Percentiles rank a stretch among this genome's conserved stretches.
These are phyloP conservation scores for Dactylellina cionopaga DNA, from an alignment of 2,329 filamentous ascomycete species.

Conservation along the genomic window DNA sequence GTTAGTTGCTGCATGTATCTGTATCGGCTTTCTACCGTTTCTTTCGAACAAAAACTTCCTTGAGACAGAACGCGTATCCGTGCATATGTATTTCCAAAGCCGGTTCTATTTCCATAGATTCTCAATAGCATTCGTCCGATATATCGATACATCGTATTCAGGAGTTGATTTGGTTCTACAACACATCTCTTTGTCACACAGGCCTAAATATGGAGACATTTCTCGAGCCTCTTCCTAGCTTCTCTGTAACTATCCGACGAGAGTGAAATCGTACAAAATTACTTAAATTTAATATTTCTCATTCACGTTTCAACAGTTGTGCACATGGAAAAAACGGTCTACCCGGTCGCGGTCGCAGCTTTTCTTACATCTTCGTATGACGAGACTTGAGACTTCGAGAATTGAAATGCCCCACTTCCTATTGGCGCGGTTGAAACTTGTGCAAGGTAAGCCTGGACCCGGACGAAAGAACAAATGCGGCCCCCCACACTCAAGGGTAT, in stretches of 20 bases:
- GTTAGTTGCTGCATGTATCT: no score
- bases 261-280: no score
- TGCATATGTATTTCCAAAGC: no score
- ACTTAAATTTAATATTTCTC: not conserved
- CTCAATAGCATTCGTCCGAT: conserved; percentile 13
- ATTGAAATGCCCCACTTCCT: not conserved
- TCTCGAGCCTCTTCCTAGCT: no score
- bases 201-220: conserved; percentile 15
- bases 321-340: conserved; percentile 27
- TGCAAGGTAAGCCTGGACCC: conserved; percentile 2
- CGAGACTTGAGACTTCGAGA: not conserved
- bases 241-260: not conserved
- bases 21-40: no score
- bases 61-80: no score
- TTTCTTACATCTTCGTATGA: not conserved
- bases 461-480: conserved; percentile 26
- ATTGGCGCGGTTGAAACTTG: conserved; percentile 40
- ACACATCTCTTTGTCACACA: conserved; percentile 5
- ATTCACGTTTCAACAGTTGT: conserved; percentile 15
- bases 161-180: not conserved
- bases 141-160: not conserved
- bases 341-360: not conserved
- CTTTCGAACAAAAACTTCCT: no score
- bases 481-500: conserved; percentile 27
- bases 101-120: no score